A percentile compares a stretch with the other conserved stretches of the same genome.
Evolutionary conservation across 2,329 filamentous ascomycete genomes (phyloP).

Genomic region (Capronia americana): DNA sequence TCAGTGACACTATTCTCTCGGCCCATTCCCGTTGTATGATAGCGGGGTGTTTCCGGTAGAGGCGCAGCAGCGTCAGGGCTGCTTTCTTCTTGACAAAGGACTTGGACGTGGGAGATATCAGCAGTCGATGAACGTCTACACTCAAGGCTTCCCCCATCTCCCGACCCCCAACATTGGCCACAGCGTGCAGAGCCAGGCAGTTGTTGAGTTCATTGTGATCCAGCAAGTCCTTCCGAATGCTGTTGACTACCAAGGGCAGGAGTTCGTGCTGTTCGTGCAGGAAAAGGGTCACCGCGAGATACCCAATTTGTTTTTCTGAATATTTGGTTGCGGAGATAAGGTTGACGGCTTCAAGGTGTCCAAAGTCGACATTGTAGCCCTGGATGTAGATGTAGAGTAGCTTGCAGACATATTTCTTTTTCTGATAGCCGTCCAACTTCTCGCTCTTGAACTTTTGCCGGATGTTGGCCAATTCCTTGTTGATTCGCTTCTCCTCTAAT

Average conservation of each 20-base stretch:
- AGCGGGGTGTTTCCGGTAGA: slow-evolving; percentile 92
- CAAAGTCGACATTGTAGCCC: slow-evolving; percentile 98
- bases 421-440: slow-evolving; percentile 92
- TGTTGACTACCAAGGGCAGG: slow-evolving; percentile 95
- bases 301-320: slow-evolving; percentile 99
- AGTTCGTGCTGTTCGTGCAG: slow-evolving; percentile 97
- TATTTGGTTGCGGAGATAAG: slow-evolving; percentile 96
- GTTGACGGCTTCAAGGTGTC: slow-evolving; percentile 96
- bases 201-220: slow-evolving; percentile 98
- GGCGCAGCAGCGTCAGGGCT: slow-evolving; percentile 84
- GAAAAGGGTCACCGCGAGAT: slow-evolving; percentile 95
- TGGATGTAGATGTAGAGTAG: slow-evolving; percentile 98
- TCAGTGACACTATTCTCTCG: slow-evolving; percentile 96
- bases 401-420: slow-evolving; percentile 99
- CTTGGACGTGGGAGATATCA: slow-evolving; percentile 94
- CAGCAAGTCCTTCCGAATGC: slow-evolving; percentile 92
- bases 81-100: slow-evolving; percentile 99
- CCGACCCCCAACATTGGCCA: slow-evolving; percentile 93
- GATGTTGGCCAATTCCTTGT: slow-evolving; percentile 99
- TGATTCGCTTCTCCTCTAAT: slow-evolving; percentile 98
- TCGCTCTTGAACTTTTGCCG: slow-evolving; percentile 98
- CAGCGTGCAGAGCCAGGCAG: slow-evolving; percentile 93
- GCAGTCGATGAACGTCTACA: slow-evolving; percentile 85
- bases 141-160: slow-evolving; percentile 97
- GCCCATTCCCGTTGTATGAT: slow-evolving; percentile 98